A percentile compares a stretch with the other conserved stretches of the same genome.
These are phyloP conservation scores for Murraya paniculata DNA, from an alignment of 345 rosid genomes.

Conservation along the genomic window DNA sequence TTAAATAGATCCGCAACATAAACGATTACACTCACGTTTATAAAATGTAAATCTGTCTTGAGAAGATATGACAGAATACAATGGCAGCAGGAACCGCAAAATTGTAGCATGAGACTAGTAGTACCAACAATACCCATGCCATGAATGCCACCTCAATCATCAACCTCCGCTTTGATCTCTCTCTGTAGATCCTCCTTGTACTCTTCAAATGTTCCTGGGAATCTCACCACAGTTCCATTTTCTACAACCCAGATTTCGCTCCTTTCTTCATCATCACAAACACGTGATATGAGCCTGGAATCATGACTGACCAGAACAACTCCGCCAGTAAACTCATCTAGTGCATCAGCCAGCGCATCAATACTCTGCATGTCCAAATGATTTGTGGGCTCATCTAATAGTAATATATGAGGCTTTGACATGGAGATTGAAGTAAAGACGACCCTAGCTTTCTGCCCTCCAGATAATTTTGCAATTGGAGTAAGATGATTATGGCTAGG, in stretches of 20 bases:
- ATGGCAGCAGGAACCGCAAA: constrained; percentile 2
- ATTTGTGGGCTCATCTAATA: constrained; percentile 92
- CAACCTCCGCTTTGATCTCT: constrained; percentile 77
- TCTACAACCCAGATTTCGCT: constrained; percentile 94
- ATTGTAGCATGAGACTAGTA: not conserved
- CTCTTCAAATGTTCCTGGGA: constrained; percentile 71
- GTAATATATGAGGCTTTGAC: constrained; percentile 87
- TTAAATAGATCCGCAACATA: constrained; percentile 1
- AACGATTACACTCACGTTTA: constrained; percentile 1
- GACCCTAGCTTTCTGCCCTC: constrained; percentile 91
- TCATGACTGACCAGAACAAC: constrained; percentile 94
- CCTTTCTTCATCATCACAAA: constrained; percentile 81
- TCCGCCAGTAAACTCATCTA: constrained; percentile 89
- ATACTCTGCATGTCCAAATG: constrained; percentile 98
- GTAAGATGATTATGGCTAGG: constrained; percentile 88
- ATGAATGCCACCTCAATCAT: constrained; percentile 38
- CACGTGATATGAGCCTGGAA: constrained; percentile 83
- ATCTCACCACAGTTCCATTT: constrained; percentile 61
- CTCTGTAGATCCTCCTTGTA: constrained; percentile 81
- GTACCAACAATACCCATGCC: not conserved
- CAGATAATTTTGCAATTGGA: constrained; percentile 84
- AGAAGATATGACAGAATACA: not conserved
- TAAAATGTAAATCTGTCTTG: not conserved
- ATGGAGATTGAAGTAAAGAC: constrained; percentile 92
- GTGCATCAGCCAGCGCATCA: constrained; percentile 88